A percentile compares a stretch with the other conserved stretches of the same genome.
Evolutionary conservation across 2,329 filamentous ascomycete species (phyloP).

Genomic region (Cercospora berteroae): DNA sequence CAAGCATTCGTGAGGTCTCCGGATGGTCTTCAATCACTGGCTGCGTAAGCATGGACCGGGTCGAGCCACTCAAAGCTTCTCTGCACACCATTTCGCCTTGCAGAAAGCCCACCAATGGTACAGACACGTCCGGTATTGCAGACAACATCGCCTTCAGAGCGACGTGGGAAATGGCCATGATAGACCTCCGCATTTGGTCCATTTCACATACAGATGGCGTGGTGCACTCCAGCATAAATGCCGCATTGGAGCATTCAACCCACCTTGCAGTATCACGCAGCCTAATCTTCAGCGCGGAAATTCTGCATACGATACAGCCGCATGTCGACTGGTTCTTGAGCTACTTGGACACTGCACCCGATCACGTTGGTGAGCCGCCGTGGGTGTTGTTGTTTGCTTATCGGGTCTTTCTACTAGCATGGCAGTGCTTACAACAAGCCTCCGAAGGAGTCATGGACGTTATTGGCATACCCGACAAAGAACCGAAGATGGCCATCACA

Average conservation of each 20-base stretch:
- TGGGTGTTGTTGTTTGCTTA: background rate
- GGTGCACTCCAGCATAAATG: background rate
- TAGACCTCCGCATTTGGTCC: conserved; percentile 2
- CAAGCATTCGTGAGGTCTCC: background rate
- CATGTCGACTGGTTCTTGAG: background rate
- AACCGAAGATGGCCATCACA: background rate
- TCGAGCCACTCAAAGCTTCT: background rate
- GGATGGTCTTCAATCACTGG: background rate
- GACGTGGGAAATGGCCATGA: conserved; percentile 3
- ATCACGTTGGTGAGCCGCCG: background rate
- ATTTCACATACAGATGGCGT: background rate
- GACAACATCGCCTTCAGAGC: background rate
- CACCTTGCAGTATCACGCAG: background rate
- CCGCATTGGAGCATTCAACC: background rate
- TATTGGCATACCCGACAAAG: background rate
- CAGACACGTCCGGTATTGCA: background rate
- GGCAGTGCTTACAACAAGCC: background rate
- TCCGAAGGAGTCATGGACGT: background rate
- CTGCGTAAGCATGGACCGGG: background rate
- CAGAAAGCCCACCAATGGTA: background rate
- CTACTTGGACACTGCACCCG: background rate
- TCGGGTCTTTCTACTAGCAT: background rate
- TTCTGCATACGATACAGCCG: background rate
- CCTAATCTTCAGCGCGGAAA: background rate
- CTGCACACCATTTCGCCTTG: background rate